These are phyloP conservation scores for Sutorius australiensis DNA, from an alignment of 768 basidiomycete species.

Conservation along the genomic window DNA sequence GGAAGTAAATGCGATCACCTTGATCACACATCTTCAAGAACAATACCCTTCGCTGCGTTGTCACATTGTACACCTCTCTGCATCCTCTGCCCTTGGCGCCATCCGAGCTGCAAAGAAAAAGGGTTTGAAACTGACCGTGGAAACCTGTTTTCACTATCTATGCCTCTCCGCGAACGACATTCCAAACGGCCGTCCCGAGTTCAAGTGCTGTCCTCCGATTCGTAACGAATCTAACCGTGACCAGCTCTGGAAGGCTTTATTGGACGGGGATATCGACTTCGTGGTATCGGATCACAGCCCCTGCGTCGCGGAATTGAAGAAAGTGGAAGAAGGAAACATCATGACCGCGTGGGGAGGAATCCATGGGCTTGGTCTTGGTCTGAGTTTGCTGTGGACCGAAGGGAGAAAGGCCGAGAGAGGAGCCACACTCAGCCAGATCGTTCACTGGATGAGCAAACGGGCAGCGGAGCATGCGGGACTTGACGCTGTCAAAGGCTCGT, in stretches of 20 bases:
- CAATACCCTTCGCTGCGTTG: constrained; percentile 67
- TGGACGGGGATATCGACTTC: constrained; percentile 82
- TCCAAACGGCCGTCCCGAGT: constrained; percentile 74
- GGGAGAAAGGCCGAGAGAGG: constrained; percentile 48
- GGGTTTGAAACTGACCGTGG: constrained; percentile 76
- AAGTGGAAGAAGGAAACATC: constrained; percentile 69
- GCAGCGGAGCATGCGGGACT: constrained; percentile 83
- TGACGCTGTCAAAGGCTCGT: constrained; percentile 61
- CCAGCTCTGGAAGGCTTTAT: constrained; percentile 74
- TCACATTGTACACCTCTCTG: constrained; percentile 95
- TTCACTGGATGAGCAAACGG: constrained; percentile 70
- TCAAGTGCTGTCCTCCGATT: constrained; percentile 97
- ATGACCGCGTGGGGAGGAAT: constrained; percentile 96
- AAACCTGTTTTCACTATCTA: constrained; percentile 98
- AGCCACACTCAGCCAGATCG: constrained; percentile 54
- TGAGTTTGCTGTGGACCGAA: constrained; percentile 90
- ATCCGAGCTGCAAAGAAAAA: constrained; percentile 65
- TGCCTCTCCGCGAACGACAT: constrained; percentile 70
- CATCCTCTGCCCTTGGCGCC: constrained; percentile 72
- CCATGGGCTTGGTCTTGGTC: constrained; percentile 82
- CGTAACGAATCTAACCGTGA: constrained; percentile 70
- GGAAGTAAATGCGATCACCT: constrained; percentile 76
- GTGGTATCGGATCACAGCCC: constrained; percentile 97
- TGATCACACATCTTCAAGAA: constrained; percentile 65
- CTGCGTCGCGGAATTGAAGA: constrained; percentile 79